Percentiles rank a stretch among this genome's conserved stretches.
Conservation (phyloP, 2,329 filamentous ascomycete species). For the Pestalotiopsis sp. region DNA sequence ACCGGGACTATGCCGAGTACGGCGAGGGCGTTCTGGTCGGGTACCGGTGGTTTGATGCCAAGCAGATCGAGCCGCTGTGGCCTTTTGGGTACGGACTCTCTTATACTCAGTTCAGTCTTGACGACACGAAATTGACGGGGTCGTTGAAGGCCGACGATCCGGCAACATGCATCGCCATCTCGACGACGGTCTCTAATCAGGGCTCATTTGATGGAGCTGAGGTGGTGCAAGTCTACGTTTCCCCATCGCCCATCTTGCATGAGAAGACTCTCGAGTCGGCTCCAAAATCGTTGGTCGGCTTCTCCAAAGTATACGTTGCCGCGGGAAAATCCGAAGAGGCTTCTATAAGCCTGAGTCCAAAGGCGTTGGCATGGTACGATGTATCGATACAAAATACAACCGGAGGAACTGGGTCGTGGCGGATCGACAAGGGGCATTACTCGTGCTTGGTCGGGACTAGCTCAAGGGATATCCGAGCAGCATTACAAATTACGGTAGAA, state of each 20-base stretch:
- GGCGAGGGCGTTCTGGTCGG: not conserved
- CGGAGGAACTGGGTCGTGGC: not conserved
- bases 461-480: not conserved
- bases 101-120: not conserved
- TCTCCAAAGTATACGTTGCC: not conserved
- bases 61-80: not conserved
- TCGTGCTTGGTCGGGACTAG: not conserved
- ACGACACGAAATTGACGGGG: not conserved
- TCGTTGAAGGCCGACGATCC: not conserved
- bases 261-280: not conserved
- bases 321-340: not conserved
- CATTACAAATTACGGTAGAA: not conserved
- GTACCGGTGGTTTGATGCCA: not conserved
- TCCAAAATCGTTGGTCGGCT: not conserved
- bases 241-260: not conserved
- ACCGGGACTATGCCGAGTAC: not conserved
- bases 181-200: not conserved
- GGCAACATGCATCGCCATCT: not conserved
- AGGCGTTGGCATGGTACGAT: not conserved
- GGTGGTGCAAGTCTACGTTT: not conserved
- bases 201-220: not conserved
- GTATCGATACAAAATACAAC: not conserved
- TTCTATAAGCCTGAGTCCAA: not conserved
- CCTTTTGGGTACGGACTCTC: not conserved
- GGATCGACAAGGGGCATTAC: not conserved